Evolutionary conservation across 768 basidiomycete species (phyloP), one percentile per base, ranked within the genome.

Genomic region (Gymnopilus dilepis): DNA sequence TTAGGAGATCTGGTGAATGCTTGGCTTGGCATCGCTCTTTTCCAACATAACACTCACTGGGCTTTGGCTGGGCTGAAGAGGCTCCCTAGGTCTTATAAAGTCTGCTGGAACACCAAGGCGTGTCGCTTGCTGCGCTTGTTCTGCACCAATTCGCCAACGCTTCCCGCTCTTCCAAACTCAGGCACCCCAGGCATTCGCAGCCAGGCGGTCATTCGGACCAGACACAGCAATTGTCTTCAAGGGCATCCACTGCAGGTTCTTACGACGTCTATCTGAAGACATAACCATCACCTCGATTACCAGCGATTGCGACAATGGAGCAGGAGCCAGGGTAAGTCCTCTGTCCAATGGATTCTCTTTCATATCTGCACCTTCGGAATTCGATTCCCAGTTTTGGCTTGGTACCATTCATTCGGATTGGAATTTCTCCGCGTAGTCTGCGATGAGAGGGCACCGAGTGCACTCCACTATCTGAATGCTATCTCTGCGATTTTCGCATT

Each of bases 361-460:
- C 43, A 11, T 37, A 15, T 24, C 17, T 47, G 22, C 24, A 47
- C 13, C 28, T 50, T 47, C 45, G 47, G 47, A n/a, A 31, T 50
- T 17, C 26, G 19, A 3, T 31, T 50, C 30, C 47, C 47, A 19
- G 12, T 50, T 47, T 50, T 17, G 28, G 28, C 24, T n/a, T 31
- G 13, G 15, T 50, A n/a, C 28, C 47, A 31, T 30, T 50, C 28
- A 5, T 50, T 50, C 28, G 47, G 47, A n/a, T n/a, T 22, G 40
- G 40, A 15, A 17, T 50, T 50, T 31, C 17, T 19, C 47, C 47
- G 30, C 47, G 7, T 50, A 28, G 26, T 30, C 28, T 50, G 47
- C 47, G 47, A 50, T 50, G 47, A n/a, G 47, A 50, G 47, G 15
- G 47, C n/a, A 31, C 28, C 28, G 47, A 50, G 47, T 50, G 47